These are phyloP conservation scores for Dendrobium chrysotoxum DNA, from an alignment of 106 monocot genomes.

Conservation along the genomic window DNA sequence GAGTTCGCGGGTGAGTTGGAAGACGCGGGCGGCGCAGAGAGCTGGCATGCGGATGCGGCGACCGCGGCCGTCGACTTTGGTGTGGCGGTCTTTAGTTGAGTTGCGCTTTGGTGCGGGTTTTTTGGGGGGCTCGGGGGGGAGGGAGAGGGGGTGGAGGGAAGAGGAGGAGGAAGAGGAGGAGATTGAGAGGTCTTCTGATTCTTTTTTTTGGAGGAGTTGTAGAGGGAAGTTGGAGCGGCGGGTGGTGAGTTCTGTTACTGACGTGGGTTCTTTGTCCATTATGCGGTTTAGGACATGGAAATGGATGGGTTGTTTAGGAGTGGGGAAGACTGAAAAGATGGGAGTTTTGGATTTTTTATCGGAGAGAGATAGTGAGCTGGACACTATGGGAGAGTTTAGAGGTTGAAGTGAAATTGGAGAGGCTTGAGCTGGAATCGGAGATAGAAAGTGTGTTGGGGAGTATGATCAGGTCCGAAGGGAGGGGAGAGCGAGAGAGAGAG, in stretches of 20 bases:
- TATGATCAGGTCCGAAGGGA: neutral
- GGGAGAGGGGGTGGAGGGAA: neutral
- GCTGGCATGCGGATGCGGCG: slow-evolving; percentile 85
- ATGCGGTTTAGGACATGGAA: slow-evolving; percentile 16
- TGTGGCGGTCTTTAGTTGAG: slow-evolving; percentile 80
- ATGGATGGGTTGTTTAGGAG: neutral
- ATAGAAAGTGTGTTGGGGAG: neutral
- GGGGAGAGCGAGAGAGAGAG: slow-evolving; percentile 3
- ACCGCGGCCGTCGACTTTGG: slow-evolving; percentile 79
- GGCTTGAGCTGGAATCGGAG: too few species aligned
- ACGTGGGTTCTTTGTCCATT: slow-evolving; percentile 28
- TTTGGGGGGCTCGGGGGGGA: slow-evolving; percentile 6
- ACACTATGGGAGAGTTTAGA: neutral
- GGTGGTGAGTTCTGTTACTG: slow-evolving; percentile 7
- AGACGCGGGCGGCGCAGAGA: slow-evolving; percentile 72
- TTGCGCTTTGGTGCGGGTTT: slow-evolving; percentile 56
- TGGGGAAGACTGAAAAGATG: neutral
- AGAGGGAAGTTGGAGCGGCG: slow-evolving; percentile 65
- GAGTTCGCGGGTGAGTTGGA: slow-evolving; percentile 81
- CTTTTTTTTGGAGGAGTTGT: slow-evolving; percentile 65
- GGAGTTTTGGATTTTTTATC: neutral
- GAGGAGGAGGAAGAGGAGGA: slow-evolving; percentile 10
- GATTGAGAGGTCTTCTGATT: slow-evolving; percentile 30
- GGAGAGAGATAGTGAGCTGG: slow-evolving; percentile 4
- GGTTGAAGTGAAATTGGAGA: too few species aligned